Percentiles rank a stretch among this genome's conserved stretches.
Conservation (phyloP, 2,329 filamentous ascomycete species). For the Didymosphaeria variabile region DNA sequence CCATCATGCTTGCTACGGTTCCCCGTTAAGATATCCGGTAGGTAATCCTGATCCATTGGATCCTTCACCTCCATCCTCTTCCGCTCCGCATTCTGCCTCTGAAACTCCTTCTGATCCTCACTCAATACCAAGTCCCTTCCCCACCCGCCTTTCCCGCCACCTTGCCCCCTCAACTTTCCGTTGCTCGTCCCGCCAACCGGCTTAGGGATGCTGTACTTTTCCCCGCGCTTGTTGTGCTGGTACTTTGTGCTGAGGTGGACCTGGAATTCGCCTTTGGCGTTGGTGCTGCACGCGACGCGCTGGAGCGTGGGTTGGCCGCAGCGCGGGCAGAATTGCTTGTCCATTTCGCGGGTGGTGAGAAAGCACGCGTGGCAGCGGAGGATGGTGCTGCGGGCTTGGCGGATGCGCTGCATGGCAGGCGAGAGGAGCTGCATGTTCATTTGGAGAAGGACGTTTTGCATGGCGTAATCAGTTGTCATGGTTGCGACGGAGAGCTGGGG, state of each 20-base stretch:
- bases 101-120: slow-evolving; percentile 96
- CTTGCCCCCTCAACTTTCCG: slow-evolving; percentile 72
- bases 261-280: slow-evolving; percentile 79
- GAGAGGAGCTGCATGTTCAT: slow-evolving; percentile 94
- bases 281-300: slow-evolving; percentile 85
- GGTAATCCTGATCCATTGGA: slow-evolving; percentile 93
- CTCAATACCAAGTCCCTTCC: slow-evolving; percentile 83
- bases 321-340: slow-evolving; percentile 88
- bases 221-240: slow-evolving; percentile 93
- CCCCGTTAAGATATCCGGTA: slow-evolving; percentile 85
- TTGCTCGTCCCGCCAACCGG: slow-evolving; percentile 82
- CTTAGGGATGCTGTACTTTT: slow-evolving; percentile 93
- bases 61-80: slow-evolving; percentile 76
- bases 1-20: slow-evolving; percentile 72
- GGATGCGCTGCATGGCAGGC: slow-evolving; percentile 79
- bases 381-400: slow-evolving; percentile 85
- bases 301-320: slow-evolving; percentile 90
- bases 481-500: slow-evolving; percentile 84
- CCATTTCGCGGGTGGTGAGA: slow-evolving; percentile 81
- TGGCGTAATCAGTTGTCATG: slow-evolving; percentile 93
- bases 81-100: slow-evolving; percentile 69
- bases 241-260: slow-evolving; percentile 93
- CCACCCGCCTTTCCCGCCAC: slow-evolving; percentile 88
- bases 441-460: slow-evolving; percentile 95
- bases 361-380: slow-evolving; percentile 87